These are phyloP conservation scores for Capsicum baccatum DNA, from an alignment of 257 asterid species.

Conservation along the genomic window DNA sequence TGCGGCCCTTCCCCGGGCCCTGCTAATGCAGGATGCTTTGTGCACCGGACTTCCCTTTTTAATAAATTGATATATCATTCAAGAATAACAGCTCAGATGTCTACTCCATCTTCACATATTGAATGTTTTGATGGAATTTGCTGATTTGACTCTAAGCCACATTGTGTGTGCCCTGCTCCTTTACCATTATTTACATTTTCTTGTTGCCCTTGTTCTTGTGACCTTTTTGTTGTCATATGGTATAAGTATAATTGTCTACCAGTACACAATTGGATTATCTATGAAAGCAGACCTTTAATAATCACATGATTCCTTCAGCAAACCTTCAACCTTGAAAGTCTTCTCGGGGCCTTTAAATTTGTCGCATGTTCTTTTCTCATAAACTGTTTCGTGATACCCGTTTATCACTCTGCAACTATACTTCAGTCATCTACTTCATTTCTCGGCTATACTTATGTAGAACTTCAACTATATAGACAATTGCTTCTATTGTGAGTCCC, in stretches of 20 bases:
- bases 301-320: neutral
- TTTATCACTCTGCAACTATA: neutral
- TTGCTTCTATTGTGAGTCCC: neutral
- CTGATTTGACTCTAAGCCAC: conserved; percentile 12
- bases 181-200: conserved; percentile 18
- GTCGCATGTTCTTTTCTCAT: neutral
- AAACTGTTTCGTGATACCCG: neutral
- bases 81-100: neutral
- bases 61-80: conserved; percentile 4
- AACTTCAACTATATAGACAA: neutral
- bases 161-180: conserved; percentile 21
- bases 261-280: no score
- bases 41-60: neutral
- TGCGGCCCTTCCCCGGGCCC: neutral
- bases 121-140: neutral
- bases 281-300: neutral
- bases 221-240: conserved; percentile 19
- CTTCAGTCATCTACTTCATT: neutral
- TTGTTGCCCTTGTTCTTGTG: conserved; percentile 33
- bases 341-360: neutral
- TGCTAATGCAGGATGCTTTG: neutral
- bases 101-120: neutral
- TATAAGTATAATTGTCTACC: conserved; percentile 3
- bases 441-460: neutral
- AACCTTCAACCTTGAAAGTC: neutral